Evolutionary conservation across 1,284 basidiomycete species (phyloP).

Genomic region (Macrocystidia cucumis): DNA sequence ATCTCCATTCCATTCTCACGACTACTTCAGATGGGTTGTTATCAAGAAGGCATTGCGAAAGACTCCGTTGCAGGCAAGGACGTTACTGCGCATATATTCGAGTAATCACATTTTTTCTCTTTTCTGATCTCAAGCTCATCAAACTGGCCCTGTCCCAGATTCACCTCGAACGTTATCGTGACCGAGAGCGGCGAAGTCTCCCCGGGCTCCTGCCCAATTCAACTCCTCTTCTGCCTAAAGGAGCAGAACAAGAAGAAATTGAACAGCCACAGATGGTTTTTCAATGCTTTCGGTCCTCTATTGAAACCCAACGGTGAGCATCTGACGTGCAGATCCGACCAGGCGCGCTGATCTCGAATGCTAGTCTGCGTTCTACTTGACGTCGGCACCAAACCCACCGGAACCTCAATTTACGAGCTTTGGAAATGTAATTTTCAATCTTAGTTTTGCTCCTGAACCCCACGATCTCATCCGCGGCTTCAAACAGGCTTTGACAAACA

Average conservation of each 20-base stretch:
- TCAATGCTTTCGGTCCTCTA: slow-evolving; percentile 90
- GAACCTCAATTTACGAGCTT: slow-evolving; percentile 91
- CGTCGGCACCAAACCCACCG: slow-evolving; percentile 91
- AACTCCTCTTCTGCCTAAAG: slow-evolving; percentile 90
- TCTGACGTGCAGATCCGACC: slow-evolving; percentile 3
- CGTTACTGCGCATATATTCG: slow-evolving; percentile 91
- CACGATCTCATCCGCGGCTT: slow-evolving; percentile 4
- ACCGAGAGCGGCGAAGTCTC: slow-evolving; percentile 84
- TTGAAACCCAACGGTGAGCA: slow-evolving; percentile 70
- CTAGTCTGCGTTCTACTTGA: slow-evolving; percentile 82
- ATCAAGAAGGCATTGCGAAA: slow-evolving; percentile 94
- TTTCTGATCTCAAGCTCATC: slow-evolving; percentile 9
- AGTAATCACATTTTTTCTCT: slow-evolving; percentile 36
- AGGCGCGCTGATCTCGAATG: slow-evolving; percentile 3
- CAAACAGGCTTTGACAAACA: slow-evolving; percentile 79
- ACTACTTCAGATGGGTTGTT: slow-evolving; percentile 77
- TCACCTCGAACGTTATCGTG: slow-evolving; percentile 75
- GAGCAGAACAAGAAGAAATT: slow-evolving; percentile 96
- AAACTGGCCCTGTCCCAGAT: slow-evolving; percentile 33
- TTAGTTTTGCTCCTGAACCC: background rate
- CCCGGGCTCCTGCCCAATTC: slow-evolving; percentile 79
- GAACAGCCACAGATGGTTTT: slow-evolving; percentile 94
- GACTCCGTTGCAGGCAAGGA: slow-evolving; percentile 89
- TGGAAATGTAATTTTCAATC: slow-evolving; percentile 67
- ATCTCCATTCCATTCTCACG: slow-evolving; percentile 2